phyloP scores from a whole-genome alignment of 306 rosid genomes.

The Prunus dulcis region DNA sequence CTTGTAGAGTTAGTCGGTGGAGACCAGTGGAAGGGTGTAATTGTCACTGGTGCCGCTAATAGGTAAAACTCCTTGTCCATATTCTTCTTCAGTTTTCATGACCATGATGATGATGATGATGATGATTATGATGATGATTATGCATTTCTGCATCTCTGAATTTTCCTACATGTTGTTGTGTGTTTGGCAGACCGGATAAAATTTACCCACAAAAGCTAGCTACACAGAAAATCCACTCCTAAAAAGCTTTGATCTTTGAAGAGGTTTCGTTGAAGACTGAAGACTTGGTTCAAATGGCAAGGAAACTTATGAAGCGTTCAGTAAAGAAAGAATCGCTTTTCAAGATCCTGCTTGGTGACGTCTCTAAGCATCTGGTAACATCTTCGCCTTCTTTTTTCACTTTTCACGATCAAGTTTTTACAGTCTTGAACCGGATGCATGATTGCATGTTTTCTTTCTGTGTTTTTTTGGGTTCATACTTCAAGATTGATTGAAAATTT shows the following conservation, averaged over 20 bases:
- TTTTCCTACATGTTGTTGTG: background rate
- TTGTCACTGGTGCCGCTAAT: slow-evolving; percentile 91
- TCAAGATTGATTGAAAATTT: background rate
- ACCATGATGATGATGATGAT: background rate
- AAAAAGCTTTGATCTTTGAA: background rate
- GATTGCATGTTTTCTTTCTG: background rate
- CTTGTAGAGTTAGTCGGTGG: slow-evolving; percentile 73
- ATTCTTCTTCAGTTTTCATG: slow-evolving; percentile 5
- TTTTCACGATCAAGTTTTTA: background rate
- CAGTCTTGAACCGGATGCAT: background rate
- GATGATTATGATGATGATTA: no score
- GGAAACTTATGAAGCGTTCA: background rate
- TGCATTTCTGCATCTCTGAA: background rate
- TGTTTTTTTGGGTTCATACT: background rate
- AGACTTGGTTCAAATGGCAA: background rate
- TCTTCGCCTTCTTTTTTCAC: background rate
- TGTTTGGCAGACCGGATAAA: no score
- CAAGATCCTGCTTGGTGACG: slow-evolving; percentile 8
- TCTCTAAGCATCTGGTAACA: slow-evolving; percentile 5
- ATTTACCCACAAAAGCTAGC: no score
- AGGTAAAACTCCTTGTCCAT: slow-evolving; percentile 36
- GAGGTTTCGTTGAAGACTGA: background rate
- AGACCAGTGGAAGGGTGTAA: slow-evolving; percentile 71
- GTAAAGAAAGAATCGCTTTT: background rate
- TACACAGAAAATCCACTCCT: background rate